Conservation (phyloP, 2,329 filamentous ascomycete species). For the Colletotrichum melonis region DNA sequence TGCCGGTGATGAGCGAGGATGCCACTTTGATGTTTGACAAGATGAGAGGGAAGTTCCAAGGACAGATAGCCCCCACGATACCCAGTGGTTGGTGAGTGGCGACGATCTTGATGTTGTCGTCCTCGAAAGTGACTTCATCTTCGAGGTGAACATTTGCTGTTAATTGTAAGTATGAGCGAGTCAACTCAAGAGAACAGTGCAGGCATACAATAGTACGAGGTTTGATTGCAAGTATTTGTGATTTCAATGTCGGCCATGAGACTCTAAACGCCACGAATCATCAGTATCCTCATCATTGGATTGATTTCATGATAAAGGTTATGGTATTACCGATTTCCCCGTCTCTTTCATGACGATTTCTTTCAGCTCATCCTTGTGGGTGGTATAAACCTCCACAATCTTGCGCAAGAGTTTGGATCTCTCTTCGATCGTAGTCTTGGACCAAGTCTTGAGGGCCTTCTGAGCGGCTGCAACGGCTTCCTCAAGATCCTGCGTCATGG, state of each 20-base stretch:
- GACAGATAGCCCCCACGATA: constrained; percentile 65
- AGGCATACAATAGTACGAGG: constrained; percentile 49
- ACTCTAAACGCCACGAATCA: neutral
- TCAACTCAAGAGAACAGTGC: neutral
- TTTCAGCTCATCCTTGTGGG: constrained; percentile 54
- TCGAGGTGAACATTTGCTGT: constrained; percentile 50
- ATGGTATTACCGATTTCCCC: constrained; percentile 58
- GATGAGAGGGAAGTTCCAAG: constrained; percentile 69
- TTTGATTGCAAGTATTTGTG: constrained; percentile 49
- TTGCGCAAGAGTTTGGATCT: constrained; percentile 52
- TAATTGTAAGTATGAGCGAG: neutral
- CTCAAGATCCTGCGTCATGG: constrained; percentile 54
- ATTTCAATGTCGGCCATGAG: constrained; percentile 52
- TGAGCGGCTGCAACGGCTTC: constrained; percentile 58
- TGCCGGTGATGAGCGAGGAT: constrained; percentile 61
- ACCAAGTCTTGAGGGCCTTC: constrained; percentile 60
- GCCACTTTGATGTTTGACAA: constrained; percentile 62
- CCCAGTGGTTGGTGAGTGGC: constrained; percentile 60
- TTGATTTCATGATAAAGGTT: neutral
- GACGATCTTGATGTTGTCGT: constrained; percentile 52
- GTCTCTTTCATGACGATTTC: constrained; percentile 60
- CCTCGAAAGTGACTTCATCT: constrained; percentile 60
- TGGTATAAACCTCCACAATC: constrained; percentile 52
- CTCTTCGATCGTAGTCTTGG: constrained; percentile 54
- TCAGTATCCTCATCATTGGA: too few species aligned